These are phyloP conservation scores for Penicillium subrubescens DNA, from an alignment of 495 filamentous ascomycete genomes.

Conservation along the genomic window DNA sequence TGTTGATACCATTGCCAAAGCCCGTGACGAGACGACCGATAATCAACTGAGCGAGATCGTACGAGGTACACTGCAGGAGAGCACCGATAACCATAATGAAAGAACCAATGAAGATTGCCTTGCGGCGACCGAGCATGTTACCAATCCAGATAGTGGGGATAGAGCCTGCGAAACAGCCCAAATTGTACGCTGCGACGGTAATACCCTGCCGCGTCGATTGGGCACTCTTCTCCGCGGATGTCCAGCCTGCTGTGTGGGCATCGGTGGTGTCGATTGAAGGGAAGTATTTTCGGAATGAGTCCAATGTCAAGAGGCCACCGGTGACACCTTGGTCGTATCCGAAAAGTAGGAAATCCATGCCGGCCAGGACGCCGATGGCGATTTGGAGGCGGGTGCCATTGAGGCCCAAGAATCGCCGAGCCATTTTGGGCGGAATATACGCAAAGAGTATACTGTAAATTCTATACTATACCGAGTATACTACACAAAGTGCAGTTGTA, in stretches of 20 bases:
- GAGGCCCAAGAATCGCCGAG: conserved; percentile 60
- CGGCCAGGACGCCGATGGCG: conserved; percentile 68
- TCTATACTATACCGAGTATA: not conserved
- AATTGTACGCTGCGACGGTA: conserved; percentile 66
- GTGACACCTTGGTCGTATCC: conserved; percentile 64
- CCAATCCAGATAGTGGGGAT: conserved; percentile 61
- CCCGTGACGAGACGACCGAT: conserved; percentile 62
- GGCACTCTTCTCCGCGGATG: conserved; percentile 29
- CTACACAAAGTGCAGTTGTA: not conserved
- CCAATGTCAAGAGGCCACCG: conserved; percentile 59
- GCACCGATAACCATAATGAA: conserved; percentile 61
- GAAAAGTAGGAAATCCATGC: conserved; percentile 69
- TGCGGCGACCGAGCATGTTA: conserved; percentile 59
- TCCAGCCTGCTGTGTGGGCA: conserved; percentile 27
- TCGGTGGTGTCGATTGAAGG: conserved; percentile 55
- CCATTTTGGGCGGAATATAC: conserved; percentile 24
- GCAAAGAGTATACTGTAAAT: not conserved
- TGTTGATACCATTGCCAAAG: conserved; percentile 66
- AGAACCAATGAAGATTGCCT: conserved; percentile 57
- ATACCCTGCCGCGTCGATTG: conserved; percentile 61
- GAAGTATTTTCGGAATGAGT: conserved; percentile 56
- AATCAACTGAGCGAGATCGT: conserved; percentile 63
- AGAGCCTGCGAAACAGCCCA: conserved; percentile 66
- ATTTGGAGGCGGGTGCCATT: conserved; percentile 65
- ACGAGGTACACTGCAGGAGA: conserved; percentile 64